A percentile compares a stretch with the other conserved stretches of the same genome.
Evolutionary conservation across 73 alveolate species (phyloP).

Genomic region (Paramecium biaurelia): DNA sequence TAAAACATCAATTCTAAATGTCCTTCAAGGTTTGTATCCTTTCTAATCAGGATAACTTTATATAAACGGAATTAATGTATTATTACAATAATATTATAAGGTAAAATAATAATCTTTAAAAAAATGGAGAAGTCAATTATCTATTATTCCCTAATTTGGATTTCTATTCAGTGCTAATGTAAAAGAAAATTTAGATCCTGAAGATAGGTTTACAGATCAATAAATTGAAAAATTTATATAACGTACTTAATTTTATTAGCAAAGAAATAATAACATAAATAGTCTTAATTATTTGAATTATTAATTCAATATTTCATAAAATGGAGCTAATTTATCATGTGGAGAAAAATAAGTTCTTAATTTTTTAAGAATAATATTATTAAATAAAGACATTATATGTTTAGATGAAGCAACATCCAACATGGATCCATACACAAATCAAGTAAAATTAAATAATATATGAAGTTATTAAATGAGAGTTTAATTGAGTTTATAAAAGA

Average conservation of each 20-base stretch:
- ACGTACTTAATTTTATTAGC: constrained; percentile 49
- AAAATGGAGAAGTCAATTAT: constrained; percentile 69
- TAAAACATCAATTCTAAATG: constrained; percentile 77
- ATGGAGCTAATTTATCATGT: constrained; percentile 69
- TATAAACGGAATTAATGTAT: constrained; percentile 70
- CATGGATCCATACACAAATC: constrained; percentile 76
- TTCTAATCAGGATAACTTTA: constrained; percentile 25
- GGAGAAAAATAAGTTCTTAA: constrained; percentile 78
- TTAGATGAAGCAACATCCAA: constrained; percentile 81
- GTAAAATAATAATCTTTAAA: background rate
- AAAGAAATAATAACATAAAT: background rate
- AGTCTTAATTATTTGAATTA: background rate
- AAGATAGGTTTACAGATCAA: constrained; percentile 60
- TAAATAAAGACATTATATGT: constrained; percentile 65
- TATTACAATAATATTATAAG: constrained; percentile 14
- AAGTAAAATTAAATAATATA: background rate
- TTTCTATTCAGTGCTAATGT: constrained; percentile 70
- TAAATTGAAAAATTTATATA: constrained; percentile 56
- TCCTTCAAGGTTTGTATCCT: constrained; percentile 72
- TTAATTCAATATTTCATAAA: constrained; percentile 55
- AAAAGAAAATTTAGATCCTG: constrained; percentile 87
- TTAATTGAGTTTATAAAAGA: constrained; percentile 55
- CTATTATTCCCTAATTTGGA: constrained; percentile 82
- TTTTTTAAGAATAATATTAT: constrained; percentile 69
- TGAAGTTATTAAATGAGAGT: constrained; percentile 61